These are phyloP conservation scores for Trichosporon sp. DNA, from an alignment of 1,284 basidiomycete genomes.

Conservation along the genomic window DNA sequence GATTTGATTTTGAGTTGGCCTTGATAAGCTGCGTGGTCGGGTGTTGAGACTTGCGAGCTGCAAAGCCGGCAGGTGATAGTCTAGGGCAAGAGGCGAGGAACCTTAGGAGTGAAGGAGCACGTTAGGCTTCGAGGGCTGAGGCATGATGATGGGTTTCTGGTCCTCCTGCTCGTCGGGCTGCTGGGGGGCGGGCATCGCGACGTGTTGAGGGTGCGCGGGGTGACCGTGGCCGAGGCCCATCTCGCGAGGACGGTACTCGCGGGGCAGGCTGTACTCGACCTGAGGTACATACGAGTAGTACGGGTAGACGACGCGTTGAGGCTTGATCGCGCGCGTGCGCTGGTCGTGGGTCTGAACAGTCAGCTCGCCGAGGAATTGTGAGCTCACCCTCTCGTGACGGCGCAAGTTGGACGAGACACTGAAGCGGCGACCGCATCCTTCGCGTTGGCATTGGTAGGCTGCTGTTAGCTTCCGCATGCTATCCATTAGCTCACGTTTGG, in stretches of 20 bases:
- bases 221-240: constrained; percentile 10
- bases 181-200: neutral
- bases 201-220: constrained; percentile 13
- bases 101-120: neutral
- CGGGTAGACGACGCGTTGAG: constrained; percentile 11
- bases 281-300: constrained; percentile 16
- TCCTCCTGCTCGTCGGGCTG: constrained; percentile 6
- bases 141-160: constrained; percentile 20
- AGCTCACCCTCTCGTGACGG: constrained; percentile 61
- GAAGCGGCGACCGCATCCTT: constrained; percentile 62
- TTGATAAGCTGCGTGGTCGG: neutral
- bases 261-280: constrained; percentile 8
- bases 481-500: constrained; percentile 61
- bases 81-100: neutral
- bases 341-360: constrained; percentile 24
- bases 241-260: constrained; percentile 16
- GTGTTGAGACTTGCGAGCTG: neutral
- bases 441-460: constrained; percentile 63
- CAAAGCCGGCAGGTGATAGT: too few species aligned
- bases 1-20: neutral
- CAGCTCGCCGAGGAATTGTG: neutral
- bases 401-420: constrained; percentile 67
- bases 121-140: constrained; percentile 16
- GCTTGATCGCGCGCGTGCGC: constrained; percentile 20
- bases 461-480: constrained; percentile 18